phyloP scores from a whole-genome alignment of 78 protist genomes.

The Cavenderia fasciculata region DNA sequence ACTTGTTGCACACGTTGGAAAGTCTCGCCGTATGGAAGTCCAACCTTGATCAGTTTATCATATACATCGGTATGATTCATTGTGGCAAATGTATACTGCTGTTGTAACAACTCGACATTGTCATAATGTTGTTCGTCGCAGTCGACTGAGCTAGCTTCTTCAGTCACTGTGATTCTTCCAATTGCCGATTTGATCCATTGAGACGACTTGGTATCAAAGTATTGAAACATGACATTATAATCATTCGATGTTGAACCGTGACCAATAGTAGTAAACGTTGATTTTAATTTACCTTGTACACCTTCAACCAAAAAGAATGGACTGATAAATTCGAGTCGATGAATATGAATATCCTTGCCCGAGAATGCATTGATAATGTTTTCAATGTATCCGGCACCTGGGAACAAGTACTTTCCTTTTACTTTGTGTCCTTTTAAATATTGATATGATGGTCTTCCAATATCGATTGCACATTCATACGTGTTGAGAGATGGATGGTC shows the following conservation, averaged over 20 bases:
- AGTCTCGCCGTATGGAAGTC: not conserved
- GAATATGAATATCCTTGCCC: constrained; percentile 7
- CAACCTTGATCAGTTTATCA: not conserved
- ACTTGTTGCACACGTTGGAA: constrained; percentile 18
- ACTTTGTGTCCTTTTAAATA: constrained; percentile 35
- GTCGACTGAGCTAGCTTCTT: not conserved
- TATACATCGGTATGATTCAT: too few relatives aligned
- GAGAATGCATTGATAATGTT: not conserved
- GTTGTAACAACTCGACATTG: too few relatives aligned
- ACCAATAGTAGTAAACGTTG: too few relatives aligned
- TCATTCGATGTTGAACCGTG: too few relatives aligned
- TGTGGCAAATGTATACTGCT: too few relatives aligned
- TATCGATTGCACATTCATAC: constrained; percentile 16
- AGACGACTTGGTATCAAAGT: too few relatives aligned
- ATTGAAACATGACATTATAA: too few relatives aligned
- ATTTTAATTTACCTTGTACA: not conserved
- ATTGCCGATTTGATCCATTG: too few relatives aligned
- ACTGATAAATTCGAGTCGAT: not conserved
- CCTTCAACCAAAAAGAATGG: constrained; percentile 3
- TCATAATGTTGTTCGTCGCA: not conserved
- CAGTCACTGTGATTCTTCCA: too few relatives aligned
- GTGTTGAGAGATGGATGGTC: not conserved
- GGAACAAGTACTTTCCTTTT: constrained; percentile 27
- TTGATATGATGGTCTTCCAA: not conserved
- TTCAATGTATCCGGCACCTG: constrained; percentile 46